Evolutionary conservation across 805 yeast species (phyloP).

Genomic region (Nakazawaea pomicola): DNA sequence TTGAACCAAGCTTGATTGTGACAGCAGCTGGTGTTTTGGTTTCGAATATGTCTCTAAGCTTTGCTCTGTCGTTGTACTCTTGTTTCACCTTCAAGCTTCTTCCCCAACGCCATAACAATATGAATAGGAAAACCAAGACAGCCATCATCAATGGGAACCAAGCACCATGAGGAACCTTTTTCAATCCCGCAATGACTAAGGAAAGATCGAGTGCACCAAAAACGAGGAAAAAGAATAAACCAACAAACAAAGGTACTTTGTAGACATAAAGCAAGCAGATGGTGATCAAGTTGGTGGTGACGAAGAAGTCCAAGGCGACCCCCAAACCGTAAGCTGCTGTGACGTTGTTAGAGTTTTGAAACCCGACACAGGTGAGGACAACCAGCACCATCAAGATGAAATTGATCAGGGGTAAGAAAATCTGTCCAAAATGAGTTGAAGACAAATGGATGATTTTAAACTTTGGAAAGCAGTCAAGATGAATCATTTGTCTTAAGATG

Average conservation of each 20-base stretch:
- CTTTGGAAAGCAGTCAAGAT: constrained; percentile 50
- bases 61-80: constrained; percentile 30
- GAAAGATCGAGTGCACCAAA: constrained; percentile 45
- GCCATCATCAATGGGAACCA: constrained; percentile 55
- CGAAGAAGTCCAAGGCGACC: constrained; percentile 47
- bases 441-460: constrained; percentile 42
- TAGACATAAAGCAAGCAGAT: constrained; percentile 43
- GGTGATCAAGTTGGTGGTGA: constrained; percentile 43
- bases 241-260: constrained; percentile 29
- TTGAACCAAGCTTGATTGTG: constrained; percentile 4
- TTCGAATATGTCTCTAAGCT: constrained; percentile 32
- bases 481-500: constrained; percentile 47
- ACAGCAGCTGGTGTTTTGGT: constrained; percentile 13
- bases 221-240: constrained; percentile 28
- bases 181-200: constrained; percentile 42
- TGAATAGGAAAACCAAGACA: constrained; percentile 29
- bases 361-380: constrained; percentile 45
- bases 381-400: constrained; percentile 48
- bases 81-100: constrained; percentile 34
- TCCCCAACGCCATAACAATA: constrained; percentile 45
- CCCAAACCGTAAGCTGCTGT: constrained; percentile 62
- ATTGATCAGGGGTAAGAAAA: constrained; percentile 48
- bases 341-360: constrained; percentile 41
- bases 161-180: constrained; percentile 54
- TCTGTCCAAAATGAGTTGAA: constrained; percentile 39